Percentiles rank a stretch among this genome's conserved stretches.
These are phyloP conservation scores for Porcisia deanei DNA, from an alignment of 208 protist genomes.

Conservation along the genomic window DNA sequence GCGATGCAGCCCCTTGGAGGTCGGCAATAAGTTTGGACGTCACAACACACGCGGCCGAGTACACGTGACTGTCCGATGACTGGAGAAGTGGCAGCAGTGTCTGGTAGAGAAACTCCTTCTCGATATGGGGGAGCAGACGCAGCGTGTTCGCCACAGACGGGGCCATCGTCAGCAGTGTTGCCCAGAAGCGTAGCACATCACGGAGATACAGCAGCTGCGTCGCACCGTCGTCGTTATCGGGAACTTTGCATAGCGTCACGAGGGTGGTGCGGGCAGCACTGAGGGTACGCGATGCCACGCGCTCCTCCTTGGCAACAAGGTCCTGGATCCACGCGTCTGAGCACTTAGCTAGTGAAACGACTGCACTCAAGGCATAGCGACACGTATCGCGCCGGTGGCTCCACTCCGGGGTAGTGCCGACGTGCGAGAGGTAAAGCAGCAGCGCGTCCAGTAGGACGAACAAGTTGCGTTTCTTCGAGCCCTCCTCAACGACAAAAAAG, in stretches of 20 bases:
- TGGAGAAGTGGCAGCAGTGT: slow-evolving; percentile 66
- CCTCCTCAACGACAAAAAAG: slow-evolving; percentile 43
- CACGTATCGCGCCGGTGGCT: slow-evolving; percentile 53
- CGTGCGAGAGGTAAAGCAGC: slow-evolving; percentile 53
- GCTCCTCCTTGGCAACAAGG: slow-evolving; percentile 40
- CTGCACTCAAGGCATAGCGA: slow-evolving; percentile 58
- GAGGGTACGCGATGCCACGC: slow-evolving; percentile 37
- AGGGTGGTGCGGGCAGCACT: slow-evolving; percentile 49
- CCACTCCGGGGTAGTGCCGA: slow-evolving; percentile 42
- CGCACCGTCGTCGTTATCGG: slow-evolving; percentile 62
- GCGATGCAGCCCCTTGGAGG: slow-evolving; percentile 19
- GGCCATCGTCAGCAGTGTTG: slow-evolving; percentile 39
- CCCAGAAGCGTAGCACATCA: slow-evolving; percentile 68
- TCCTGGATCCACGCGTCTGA: slow-evolving; percentile 64
- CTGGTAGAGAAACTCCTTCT: slow-evolving; percentile 47
- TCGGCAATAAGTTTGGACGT: slow-evolving; percentile 37
- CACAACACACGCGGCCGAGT: slow-evolving; percentile 54
- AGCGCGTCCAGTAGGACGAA: slow-evolving; percentile 48
- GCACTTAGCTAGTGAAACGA: slow-evolving; percentile 73
- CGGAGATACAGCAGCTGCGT: slow-evolving; percentile 60
- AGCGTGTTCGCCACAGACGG: slow-evolving; percentile 45
- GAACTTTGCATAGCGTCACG: slow-evolving; percentile 81
- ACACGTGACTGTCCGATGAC: slow-evolving; percentile 52
- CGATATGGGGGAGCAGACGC: slow-evolving; percentile 35
- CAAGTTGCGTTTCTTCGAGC: slow-evolving; percentile 13